A percentile compares a stretch with the other conserved stretches of the same genome.
These are phyloP conservation scores for Grosmannia penicillata DNA, from an alignment of 2,329 filamentous ascomycete species.

Conservation along the genomic window DNA sequence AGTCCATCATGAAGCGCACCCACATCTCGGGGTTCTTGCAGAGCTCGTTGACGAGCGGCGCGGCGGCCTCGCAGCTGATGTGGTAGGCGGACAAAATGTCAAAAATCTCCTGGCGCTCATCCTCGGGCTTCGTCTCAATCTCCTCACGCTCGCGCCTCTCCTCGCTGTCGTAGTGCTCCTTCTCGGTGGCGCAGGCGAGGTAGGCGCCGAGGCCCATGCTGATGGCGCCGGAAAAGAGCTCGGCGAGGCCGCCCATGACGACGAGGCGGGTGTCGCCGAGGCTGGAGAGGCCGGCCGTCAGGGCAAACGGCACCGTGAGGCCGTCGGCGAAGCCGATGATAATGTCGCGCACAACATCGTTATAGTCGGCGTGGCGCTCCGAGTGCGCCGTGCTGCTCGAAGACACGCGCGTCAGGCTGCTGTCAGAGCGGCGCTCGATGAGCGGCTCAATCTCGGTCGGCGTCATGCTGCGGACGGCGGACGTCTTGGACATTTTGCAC, in stretches of 20 bases:
- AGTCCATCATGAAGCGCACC: slow-evolving; percentile 46
- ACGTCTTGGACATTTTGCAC: background rate
- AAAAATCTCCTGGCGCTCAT: slow-evolving; percentile 32
- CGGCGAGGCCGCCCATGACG: slow-evolving; percentile 58
- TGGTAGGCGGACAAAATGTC: slow-evolving; percentile 29
- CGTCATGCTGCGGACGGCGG: background rate
- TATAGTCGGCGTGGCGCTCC: slow-evolving; percentile 19
- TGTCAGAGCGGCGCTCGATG: slow-evolving; percentile 10
- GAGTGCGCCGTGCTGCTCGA: slow-evolving; percentile 5
- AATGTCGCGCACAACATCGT: slow-evolving; percentile 41
- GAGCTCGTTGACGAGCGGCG: slow-evolving; percentile 33
- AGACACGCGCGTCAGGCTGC: slow-evolving; percentile 8
- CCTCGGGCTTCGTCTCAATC: slow-evolving; percentile 22
- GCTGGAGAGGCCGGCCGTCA: slow-evolving; percentile 57
- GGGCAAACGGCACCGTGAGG: slow-evolving; percentile 64
- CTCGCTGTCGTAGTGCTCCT: slow-evolving; percentile 33
- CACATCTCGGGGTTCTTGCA: slow-evolving; percentile 31
- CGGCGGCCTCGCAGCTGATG: slow-evolving; percentile 25
- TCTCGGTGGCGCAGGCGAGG: slow-evolving; percentile 47
- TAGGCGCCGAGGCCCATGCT: slow-evolving; percentile 67
- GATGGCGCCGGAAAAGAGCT: slow-evolving; percentile 62
- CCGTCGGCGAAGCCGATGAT: slow-evolving; percentile 69
- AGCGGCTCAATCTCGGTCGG: slow-evolving; percentile 9
- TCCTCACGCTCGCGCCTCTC: slow-evolving; percentile 28
- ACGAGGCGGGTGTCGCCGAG: slow-evolving; percentile 51